These are phyloP conservation scores for Amanita rimosa DNA, from an alignment of 768 basidiomycete genomes.

Conservation along the genomic window DNA sequence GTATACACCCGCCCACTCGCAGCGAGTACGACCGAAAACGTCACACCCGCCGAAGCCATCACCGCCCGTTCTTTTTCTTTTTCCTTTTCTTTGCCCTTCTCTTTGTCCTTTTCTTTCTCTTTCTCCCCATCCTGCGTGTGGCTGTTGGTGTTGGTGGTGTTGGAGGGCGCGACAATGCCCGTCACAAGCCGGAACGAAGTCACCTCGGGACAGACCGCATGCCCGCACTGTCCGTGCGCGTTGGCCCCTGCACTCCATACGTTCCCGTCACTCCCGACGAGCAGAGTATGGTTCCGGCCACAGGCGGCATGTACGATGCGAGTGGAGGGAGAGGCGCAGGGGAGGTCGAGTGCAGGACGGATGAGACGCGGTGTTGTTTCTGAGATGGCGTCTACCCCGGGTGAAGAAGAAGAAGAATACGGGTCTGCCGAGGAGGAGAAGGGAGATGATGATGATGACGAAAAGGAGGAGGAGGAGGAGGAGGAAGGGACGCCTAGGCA, in stretches of 20 bases:
- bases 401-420: no score
- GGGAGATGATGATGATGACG: no score
- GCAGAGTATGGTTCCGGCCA: constrained; percentile 71
- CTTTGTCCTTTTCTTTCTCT: no score
- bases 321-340: constrained; percentile 42
- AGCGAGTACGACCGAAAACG: constrained; percentile 77
- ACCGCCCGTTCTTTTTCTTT: constrained; percentile 33
- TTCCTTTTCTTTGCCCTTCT: no score
- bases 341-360: constrained; percentile 37
- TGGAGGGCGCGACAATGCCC: constrained; percentile 23
- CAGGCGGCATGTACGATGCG: constrained; percentile 76
- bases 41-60: constrained; percentile 71
- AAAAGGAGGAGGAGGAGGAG: no score
- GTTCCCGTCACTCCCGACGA: constrained; percentile 73
- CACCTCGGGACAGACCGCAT: constrained; percentile 53
- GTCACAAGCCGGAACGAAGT: constrained; percentile 51
- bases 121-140: constrained; percentile 42
- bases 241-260: constrained; percentile 85
- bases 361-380: constrained; percentile 65
- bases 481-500: constrained; percentile 40
- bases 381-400: constrained; percentile 41
- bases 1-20: constrained; percentile 79
- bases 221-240: constrained; percentile 75
- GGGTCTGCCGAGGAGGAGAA: constrained; percentile 15
- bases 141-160: constrained; percentile 13